Conservation (phyloP, 345 rosid genomes). For the Xanthoceras sorbifolium region DNA sequence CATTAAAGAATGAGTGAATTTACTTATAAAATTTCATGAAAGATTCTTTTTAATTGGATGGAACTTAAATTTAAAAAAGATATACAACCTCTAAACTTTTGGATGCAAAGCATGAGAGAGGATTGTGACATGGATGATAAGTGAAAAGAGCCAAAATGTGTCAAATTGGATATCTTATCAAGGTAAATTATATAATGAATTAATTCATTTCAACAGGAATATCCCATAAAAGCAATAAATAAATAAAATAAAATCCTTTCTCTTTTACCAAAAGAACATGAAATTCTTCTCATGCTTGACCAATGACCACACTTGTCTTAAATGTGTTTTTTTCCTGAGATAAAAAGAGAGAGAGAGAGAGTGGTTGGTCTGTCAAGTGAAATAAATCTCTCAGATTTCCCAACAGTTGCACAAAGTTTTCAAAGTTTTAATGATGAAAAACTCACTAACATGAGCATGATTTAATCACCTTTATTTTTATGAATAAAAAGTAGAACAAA, state of each 20-base stretch:
- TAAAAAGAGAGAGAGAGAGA: conserved; percentile 31
- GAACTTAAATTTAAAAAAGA: background rate
- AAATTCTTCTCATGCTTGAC: conserved; percentile 8
- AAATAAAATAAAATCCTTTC: background rate
- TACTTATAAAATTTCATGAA: background rate
- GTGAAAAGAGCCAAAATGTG: conserved; percentile 13
- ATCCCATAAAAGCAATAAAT: conserved; percentile 3
- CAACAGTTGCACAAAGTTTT: conserved; percentile 39
- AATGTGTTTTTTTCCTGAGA: conserved; percentile 19
- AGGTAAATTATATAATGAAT: background rate
- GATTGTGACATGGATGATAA: background rate
- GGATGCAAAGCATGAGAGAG: background rate
- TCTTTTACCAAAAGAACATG: background rate
- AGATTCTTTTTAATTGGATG: background rate
- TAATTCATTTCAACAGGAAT: conserved; percentile 1
- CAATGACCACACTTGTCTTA: conserved; percentile 7
- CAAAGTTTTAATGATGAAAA: conserved; percentile 75
- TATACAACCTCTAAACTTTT: background rate
- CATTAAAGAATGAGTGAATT: too few species aligned
- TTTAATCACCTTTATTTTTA: conserved; percentile 53
- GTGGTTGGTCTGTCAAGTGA: conserved; percentile 48
- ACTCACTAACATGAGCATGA: conserved; percentile 78
- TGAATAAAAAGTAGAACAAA: conserved; percentile 66
- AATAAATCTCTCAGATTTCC: conserved; percentile 43
- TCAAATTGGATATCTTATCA: background rate